Conservation (phyloP, 108 stramenopile genomes). For the Cyclotella cryptica region DNA sequence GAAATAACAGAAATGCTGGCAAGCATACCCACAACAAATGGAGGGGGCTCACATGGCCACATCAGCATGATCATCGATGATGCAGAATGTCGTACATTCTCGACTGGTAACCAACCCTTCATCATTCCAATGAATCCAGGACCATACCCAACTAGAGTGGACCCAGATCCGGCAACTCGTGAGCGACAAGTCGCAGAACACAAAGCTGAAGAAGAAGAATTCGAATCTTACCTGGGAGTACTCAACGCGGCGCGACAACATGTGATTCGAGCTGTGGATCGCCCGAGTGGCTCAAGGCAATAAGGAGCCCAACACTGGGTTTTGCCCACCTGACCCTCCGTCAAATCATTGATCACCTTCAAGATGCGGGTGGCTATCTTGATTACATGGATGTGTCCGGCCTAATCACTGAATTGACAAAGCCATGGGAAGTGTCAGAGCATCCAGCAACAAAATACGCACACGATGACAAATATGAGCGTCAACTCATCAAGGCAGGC, state of each 20-base stretch:
- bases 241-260: neutral
- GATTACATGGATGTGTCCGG: neutral
- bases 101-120: neutral
- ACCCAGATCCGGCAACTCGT: neutral
- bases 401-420: neutral
- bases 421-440: neutral
- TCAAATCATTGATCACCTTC: neutral
- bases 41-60: conserved; percentile 1
- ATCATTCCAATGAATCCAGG: conserved; percentile 15
- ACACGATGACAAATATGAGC: too few relatives aligned
- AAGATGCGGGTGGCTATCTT: neutral
- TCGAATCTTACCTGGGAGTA: neutral
- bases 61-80: conserved; percentile 14
- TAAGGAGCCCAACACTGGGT: neutral
- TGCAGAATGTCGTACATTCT: conserved; percentile 18
- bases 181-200: conserved; percentile 21
- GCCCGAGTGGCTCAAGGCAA: neutral
- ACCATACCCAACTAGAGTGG: conserved; percentile 13
- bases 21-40: conserved; percentile 10
- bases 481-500: too few relatives aligned
- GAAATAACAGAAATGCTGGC: conserved; percentile 3
- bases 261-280: neutral
- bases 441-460: neutral
- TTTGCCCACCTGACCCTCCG: too few relatives aligned
- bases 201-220: neutral